Base-by-base conservation (phyloP, 1,284 basidiomycete genomes). In the Ceratobasidium sp. region DNA sequence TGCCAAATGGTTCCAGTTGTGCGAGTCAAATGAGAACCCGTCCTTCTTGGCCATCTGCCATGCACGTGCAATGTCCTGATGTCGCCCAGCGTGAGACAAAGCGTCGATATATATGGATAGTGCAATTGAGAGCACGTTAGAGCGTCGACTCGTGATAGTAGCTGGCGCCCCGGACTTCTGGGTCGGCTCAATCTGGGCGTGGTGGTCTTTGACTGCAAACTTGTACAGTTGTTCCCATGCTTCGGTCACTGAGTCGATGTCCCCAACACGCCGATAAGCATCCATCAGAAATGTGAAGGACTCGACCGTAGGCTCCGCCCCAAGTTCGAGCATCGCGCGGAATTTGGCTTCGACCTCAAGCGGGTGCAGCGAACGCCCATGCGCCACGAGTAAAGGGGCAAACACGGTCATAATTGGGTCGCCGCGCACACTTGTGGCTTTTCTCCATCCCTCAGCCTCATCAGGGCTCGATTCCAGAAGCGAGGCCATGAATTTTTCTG, bases 1-100 rank as follows among this genome's bases (percentile, higher is more conserved):
- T 29, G 86, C 87, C 29, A 97, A 85, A 79, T 94, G 90, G 80
- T 98, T 98, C 92, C 95, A 99, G 82, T 98, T 98, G 78, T 92
- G 90, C 13, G 93, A 87, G 80, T 98, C 95, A 80, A 96, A 95
- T 2, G 86, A 86, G 78, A 97, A 93, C 0, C 94, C 94, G n/a
- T 85, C 81, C 6, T 83, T 77, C 76, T 88, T 86, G 61, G 94
- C 87, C 37, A 84, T 80, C 19, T 84, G 82, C 96, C 97, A 98
- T 0, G 88, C 84, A 13, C 82, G 80, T 22, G 90, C 87, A 49
- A 98, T 87, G 74, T 90, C 87, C 8, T 81, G 77, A 79, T 94
- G 90, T 48, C 83, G 81, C 0, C 91, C 92, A 0, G 87, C 87
- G 0, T 84, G 82, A 2, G 93, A 93, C 48, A 96, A 83, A 2